phyloP scores from a whole-genome alignment of 2,329 filamentous ascomycete species.

The Fusarium pseudonygamai region DNA sequence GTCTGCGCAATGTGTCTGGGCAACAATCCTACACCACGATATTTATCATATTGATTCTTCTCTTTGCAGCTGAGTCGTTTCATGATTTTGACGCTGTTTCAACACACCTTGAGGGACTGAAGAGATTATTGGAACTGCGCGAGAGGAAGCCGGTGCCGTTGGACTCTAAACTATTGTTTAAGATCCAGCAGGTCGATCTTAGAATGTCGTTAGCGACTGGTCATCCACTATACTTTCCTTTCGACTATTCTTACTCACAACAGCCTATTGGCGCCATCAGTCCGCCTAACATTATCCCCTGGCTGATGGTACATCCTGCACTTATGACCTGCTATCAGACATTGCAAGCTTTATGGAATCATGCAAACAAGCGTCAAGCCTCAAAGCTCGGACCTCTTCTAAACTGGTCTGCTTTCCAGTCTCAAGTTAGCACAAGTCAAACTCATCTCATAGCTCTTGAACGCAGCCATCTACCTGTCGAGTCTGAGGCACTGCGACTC shows the following conservation, averaged over 20 bases:
- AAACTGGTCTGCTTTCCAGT: too few relatives aligned
- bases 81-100: background rate
- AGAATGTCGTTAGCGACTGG: background rate
- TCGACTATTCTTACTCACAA: background rate
- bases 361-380: too few relatives aligned
- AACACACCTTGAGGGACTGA: background rate
- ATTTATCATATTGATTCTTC: background rate
- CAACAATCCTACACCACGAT: background rate
- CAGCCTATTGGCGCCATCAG: fast-evolving
- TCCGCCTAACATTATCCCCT: fast-evolving
- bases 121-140: background rate
- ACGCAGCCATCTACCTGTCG: too few relatives aligned
- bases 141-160: background rate
- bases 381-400: too few relatives aligned
- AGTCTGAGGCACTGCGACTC: too few relatives aligned
- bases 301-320: fast-evolving
- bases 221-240: background rate
- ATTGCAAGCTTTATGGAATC: background rate
- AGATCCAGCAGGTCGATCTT: constrained; percentile 7
- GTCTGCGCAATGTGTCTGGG: background rate
- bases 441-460: too few relatives aligned
- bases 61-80: background rate
- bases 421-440: too few relatives aligned
- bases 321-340: background rate
- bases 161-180: background rate